Conservation (phyloP, 2,329 filamentous ascomycete genomes). For the Malbranchea zuffiana region DNA sequence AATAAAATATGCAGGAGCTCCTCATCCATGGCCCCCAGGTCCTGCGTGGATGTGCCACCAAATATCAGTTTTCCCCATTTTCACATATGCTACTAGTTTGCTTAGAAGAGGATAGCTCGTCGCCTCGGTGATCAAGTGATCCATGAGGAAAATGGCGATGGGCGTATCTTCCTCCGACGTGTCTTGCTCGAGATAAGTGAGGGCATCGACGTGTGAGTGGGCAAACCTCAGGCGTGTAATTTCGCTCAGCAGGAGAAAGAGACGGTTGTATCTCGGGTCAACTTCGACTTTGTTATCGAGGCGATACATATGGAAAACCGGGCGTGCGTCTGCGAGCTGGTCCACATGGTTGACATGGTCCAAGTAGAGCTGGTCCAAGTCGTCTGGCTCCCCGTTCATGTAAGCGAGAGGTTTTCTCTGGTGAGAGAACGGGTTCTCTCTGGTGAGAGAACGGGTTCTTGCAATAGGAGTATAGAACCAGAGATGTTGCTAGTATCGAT, state of each 20-base stretch:
- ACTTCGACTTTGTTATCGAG: constrained; percentile 1
- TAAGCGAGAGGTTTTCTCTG: no score
- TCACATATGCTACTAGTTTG: constrained; percentile 16
- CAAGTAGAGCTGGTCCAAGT: no score
- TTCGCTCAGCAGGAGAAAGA: constrained; percentile 3
- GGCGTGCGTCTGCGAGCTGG: no score
- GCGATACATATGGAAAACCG: no score
- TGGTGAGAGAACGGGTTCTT: no score
- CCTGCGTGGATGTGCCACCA: constrained; percentile 19
- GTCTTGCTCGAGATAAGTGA: constrained; percentile 3
- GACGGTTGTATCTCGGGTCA: constrained; percentile 2
- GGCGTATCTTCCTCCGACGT: not conserved
- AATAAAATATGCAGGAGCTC: constrained; percentile 18
- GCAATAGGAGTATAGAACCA: no score
- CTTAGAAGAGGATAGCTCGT: constrained; percentile 16
- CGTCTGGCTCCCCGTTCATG: no score
- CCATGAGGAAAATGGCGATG: constrained; percentile 19
- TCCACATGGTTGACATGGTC: no score
- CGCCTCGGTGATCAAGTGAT: constrained; percentile 16
- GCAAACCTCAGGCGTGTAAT: constrained; percentile 2
- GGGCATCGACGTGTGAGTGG: not conserved
- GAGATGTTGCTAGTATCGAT: no score
- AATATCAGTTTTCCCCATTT: constrained; percentile 21
- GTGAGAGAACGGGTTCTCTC: no score
- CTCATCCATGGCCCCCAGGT: constrained; percentile 13